Evolutionary conservation across 192 early-diverging fungal species (phyloP), one percentile per base, ranked within the genome.

Genomic region (Linnemannia zychae): DNA sequence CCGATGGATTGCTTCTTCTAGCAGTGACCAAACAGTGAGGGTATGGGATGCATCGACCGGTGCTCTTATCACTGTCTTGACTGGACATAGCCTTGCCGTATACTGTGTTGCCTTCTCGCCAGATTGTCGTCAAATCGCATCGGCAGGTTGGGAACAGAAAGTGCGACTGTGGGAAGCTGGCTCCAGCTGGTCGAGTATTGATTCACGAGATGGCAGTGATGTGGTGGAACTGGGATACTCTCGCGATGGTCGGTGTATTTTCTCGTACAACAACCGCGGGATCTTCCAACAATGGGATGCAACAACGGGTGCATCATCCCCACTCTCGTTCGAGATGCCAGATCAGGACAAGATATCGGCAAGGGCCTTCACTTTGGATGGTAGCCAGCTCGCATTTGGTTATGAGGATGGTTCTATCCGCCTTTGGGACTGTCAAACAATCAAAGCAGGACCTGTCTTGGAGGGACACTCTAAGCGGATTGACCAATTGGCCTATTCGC

Each of bases 71-170:
- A 17, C 22, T 13, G 33, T 31, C 1, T n/a, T 50, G 24, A 50
- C 38, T 7, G 24, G 71, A 0, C n/a, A 24, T 22, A 22, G 24
- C 15, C 12, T 1, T 24, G n/a, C n/a, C n/a, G 68, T 70, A 11
- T 1, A 1, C 16, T 1, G 0, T 24, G 40, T 70, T 6, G 68
- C 37, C 22, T 70, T 36, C 22, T 72, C 71, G 0, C 71, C 71
- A 13, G 31, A 31, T 20, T 44, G 71, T 17, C 71, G 24, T 50
- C 71, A 72, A 31, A 50, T 72, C 71, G 71, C 47, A 7, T 72
- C 48, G 7, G 71, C 28, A 7, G n/a, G 48, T 36, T 0, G 1
- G n/a, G 67, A 69, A 4, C 9, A 1, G 3, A 69, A 2, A 33
- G 67, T 69, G 7, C 67, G 38, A 0, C 67, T 69, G 38, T 69